These are phyloP conservation scores for Lathyrus aphaca DNA, from an alignment of 306 rosid genomes.

Conservation along the genomic window DNA sequence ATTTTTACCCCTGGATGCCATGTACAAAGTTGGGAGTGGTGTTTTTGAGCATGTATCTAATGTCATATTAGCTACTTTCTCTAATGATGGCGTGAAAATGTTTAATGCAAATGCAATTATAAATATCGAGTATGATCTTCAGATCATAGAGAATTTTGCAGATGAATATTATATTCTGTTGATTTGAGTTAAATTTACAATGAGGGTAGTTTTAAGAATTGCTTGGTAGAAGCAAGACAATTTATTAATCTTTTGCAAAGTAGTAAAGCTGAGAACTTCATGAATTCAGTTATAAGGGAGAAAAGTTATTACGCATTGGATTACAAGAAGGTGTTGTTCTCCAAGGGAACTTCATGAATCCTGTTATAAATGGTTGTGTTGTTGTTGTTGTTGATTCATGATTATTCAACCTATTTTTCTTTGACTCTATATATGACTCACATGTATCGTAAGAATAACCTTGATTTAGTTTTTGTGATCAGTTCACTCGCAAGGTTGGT, in stretches of 20 bases:
- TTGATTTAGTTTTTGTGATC: too few species aligned
- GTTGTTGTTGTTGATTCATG: too few species aligned
- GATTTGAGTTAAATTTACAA: constrained; percentile 71
- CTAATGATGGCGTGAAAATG: constrained; percentile 75
- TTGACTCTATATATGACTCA: too few species aligned
- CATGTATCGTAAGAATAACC: too few species aligned
- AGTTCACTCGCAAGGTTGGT: too few species aligned
- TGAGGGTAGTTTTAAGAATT: constrained; percentile 69
- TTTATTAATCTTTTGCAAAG: constrained; percentile 76
- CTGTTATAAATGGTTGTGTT: too few species aligned
- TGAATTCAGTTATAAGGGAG: constrained; percentile 87
- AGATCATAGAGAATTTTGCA: constrained; percentile 72
- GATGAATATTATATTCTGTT: constrained; percentile 70
- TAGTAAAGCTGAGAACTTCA: constrained; percentile 88
- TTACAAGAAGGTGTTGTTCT: constrained; percentile 83
- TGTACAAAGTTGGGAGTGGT: constrained; percentile 75
- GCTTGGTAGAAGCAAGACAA: constrained; percentile 78
- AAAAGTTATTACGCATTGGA: constrained; percentile 74
- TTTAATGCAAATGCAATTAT: constrained; percentile 71
- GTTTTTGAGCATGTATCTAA: constrained; percentile 83
- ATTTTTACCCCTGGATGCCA: constrained; percentile 76
- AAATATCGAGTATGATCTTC: constrained; percentile 64
- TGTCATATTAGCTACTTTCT: constrained; percentile 68
- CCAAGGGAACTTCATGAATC: too few species aligned
- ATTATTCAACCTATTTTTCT: too few species aligned